A percentile compares a stretch with the other conserved stretches of the same genome.
Evolutionary conservation across 2,329 filamentous ascomycete genomes (phyloP).

Genomic region (Exophiala phaeomuriformis): DNA sequence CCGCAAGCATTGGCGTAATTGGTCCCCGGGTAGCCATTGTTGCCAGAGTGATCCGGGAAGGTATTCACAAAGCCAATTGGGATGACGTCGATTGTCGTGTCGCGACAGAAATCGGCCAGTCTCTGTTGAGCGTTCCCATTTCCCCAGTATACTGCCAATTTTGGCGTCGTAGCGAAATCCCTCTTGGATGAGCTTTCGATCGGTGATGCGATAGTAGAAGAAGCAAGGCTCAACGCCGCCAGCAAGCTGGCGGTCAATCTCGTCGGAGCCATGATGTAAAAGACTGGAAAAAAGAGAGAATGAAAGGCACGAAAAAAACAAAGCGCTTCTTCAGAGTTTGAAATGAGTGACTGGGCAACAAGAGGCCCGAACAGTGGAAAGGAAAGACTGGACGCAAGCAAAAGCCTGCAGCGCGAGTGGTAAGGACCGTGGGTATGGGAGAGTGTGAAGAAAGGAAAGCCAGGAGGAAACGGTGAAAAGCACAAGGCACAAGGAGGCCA

Average conservation of each 20-base stretch:
- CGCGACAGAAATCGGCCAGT: conserved; percentile 46
- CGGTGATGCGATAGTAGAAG: conserved; percentile 32
- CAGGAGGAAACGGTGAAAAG: conserved; percentile 9
- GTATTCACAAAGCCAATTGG: conserved; percentile 50
- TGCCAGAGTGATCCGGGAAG: conserved; percentile 42
- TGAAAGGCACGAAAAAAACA: not conserved
- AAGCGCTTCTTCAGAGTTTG: not conserved
- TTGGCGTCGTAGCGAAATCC: not conserved
- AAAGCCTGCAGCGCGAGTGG: conserved; percentile 15
- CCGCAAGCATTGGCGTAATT: conserved; percentile 53
- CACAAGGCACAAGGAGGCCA: conserved; percentile 19
- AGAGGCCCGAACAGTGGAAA: conserved; percentile 15
- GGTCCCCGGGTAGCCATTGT: conserved; percentile 43
- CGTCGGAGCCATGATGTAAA: conserved; percentile 17
- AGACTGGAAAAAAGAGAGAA: conserved; percentile 1
- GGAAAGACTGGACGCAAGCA: conserved; percentile 25
- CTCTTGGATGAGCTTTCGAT: conserved; percentile 17
- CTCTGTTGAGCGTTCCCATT: conserved; percentile 46
- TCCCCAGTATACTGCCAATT: conserved; percentile 34
- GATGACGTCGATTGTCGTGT: conserved; percentile 49
- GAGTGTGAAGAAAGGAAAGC: conserved; percentile 7
- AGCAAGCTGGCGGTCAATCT: conserved; percentile 22
- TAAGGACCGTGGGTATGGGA: conserved; percentile 15
- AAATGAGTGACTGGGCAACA: conserved; percentile 18
- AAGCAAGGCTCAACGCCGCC: conserved; percentile 22